Evolutionary conservation across 768 basidiomycete species (phyloP), one percentile per base, ranked within the genome.

Genomic region (Xerocomus spinulosus): DNA sequence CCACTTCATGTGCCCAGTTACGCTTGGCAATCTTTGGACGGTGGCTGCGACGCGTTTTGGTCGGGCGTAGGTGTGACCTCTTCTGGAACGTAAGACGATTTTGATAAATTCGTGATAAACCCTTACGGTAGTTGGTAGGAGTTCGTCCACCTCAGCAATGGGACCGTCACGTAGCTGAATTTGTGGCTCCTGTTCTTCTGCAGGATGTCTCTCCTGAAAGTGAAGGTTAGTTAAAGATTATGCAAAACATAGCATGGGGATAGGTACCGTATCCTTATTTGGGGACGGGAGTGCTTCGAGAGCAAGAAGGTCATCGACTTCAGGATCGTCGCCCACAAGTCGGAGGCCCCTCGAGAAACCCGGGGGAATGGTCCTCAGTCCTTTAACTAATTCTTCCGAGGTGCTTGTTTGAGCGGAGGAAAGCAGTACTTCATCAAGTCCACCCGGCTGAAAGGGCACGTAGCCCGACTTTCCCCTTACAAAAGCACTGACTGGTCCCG

Each of bases 1-100:
- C 90, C 24, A 98, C 90, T 23, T 92, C 87, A 73, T 97, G 96
- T 2, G 96, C 96, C 96, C 96, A 99, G 53, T 97, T 92, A 40
- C 89, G 87, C 68, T 94, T 94, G 49, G 81, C 81, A 4, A 81
- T 60, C 39, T 77, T 73, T 2, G 71, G 56, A 25, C 75, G 73
- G 55, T 71, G 75, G 15, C 65, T 51, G 37, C 71, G 70, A 30
- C 71, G 71, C 2, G 76, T 52, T 43, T 73, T 73, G 32, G 74
- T 61, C 15, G 84, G 80, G 41, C 75, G 80, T 20, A 88, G 68
- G 59, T 82, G 77, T 12, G 77, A 73, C 40, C 77, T 76, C 82
- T 86, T 56, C 42, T 5, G 48, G 35, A 52, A 45, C 35, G 41
- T 58, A 34, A 56, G 44, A 28, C 43, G 40, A 18, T 9, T 18